Evolutionary conservation across 1,284 basidiomycete genomes (phyloP).

Genomic region (Trametes versicolor): DNA sequence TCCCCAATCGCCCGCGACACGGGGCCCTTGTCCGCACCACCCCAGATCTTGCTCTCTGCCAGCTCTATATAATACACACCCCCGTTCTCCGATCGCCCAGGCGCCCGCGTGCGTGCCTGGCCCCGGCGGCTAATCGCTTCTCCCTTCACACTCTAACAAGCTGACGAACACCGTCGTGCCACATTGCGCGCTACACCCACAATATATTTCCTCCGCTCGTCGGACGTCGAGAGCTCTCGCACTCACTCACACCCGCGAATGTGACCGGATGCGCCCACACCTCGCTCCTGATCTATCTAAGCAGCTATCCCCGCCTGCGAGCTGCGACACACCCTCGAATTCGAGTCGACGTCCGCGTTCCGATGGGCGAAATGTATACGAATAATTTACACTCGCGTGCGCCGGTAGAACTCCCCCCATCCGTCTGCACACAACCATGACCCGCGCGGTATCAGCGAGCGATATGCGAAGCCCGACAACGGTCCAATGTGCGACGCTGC

Average conservation of each 20-base stretch:
- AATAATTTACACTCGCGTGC: constrained; percentile 14
- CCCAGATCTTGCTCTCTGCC: constrained; percentile 30
- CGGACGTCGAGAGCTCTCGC: constrained; percentile 10
- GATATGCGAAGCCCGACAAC: constrained; percentile 6
- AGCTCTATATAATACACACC: constrained; percentile 15
- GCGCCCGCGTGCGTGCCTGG: constrained; percentile 30
- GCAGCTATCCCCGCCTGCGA: background rate
- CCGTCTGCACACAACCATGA: background rate
- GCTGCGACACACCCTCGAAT: background rate
- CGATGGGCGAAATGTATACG: background rate
- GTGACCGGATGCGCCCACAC: background rate
- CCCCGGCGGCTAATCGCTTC: constrained; percentile 21
- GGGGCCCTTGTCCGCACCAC: constrained; percentile 28
- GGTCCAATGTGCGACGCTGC: background rate
- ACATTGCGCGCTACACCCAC: constrained; percentile 11
- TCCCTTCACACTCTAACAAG: constrained; percentile 32
- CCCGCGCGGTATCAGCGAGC: background rate
- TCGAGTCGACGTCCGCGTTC: background rate
- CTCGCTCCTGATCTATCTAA: background rate
- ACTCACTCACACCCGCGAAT: background rate
- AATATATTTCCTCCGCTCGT: constrained; percentile 8
- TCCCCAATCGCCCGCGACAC: constrained; percentile 11
- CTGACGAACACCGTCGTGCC: constrained; percentile 18
- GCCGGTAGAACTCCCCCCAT: constrained; percentile 9
- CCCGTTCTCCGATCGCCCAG: constrained; percentile 29